Base-by-base conservation (phyloP, 192 early-diverging fungal species). In the Coemansia sp. region DNA sequence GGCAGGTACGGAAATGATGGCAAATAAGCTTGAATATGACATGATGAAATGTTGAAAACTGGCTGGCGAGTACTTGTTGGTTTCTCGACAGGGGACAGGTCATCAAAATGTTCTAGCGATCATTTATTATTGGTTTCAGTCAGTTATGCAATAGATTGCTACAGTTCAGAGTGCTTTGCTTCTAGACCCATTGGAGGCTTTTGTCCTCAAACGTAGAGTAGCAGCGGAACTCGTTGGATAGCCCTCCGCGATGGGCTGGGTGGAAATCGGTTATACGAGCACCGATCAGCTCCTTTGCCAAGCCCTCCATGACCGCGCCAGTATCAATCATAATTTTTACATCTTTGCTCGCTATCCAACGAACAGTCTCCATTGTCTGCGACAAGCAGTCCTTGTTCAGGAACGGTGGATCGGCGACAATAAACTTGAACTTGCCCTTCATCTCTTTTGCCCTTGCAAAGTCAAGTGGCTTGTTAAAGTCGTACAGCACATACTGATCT, bases 361-460 rank as follows among this genome's bases (percentile, higher is more conserved):
- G 50, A 1, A 87, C 88, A 1, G 89, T 89, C 58, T 89, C 70
- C 61, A 88, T 64, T 1, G 90, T 92, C 77, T 93, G 90, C 52
- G 84, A 81, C 68, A 88, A 81, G 63, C 92, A 94, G 67, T 93
- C 92, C 69, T 90, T 85, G 73, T 86, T 88, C 20, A 94, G 76
- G 66, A 94, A 94, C 31, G 93, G 93, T 7, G 93, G 93, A 72
- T 94, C 93, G 11, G 87, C 89, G 8, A 93, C 80, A 52, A 94
- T 86, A 67, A 89, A 87, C 79, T 92, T 90, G 41, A 93, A 88
- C 13, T 80, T 74, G 50, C 75, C 80, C 63, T 80, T 70, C 33
- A 88, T 58, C 20, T 80, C 79, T 3, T 69, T 58, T 0, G 82
- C 75, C 27, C 80, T 68, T 1, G 72, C 71, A 73, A 90, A 88